Evolutionary conservation across 2,329 filamentous ascomycete genomes (phyloP), one percentile per base, ranked within the genome.

Genomic region (Lachnellula occidentalis): DNA sequence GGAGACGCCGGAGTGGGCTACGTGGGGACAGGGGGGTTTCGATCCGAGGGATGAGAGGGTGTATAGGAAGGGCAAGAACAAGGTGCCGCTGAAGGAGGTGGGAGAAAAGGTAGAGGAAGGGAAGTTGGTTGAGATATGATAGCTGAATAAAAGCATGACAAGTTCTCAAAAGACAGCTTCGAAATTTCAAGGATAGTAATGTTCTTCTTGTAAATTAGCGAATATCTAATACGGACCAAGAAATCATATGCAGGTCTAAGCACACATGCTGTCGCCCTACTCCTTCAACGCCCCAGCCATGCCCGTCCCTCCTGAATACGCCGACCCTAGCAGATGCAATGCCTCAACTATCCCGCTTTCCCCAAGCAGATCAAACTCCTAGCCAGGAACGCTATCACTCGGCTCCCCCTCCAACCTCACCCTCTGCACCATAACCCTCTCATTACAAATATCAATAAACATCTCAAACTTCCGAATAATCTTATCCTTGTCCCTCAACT

Each of bases 1-100:
- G 41, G 80, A 87, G 62, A 97, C 91, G 37, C 89, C 91, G 1
- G 90, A 96, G 68, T 97, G 92, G 94, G 92, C 92, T 9, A 83
- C 87, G 17, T 97, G 91, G 90, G 94, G 92, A 0, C 89, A 92
- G 61, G 92, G 92, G 2, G 94, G 92, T 0, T 97, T 97, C 69
- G 90, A 97, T 73, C 92, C 92, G 0, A 79, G 88, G 48, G 94
- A 97, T 72, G 82, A 88, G 70, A 80, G 92, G 59, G 91, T 96
- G 8, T 88, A 92, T 70, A 81, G 87, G 62, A 96, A 96, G 73
- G 91, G 92, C 2, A 84, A 85, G 65, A 66, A 66, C 45, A 69
- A 68, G 57, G 53, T 60, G 34, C 53, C 65, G 39, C 50, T 66
- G 45, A 54, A 58, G 8, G 61, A 61, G 57, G 53, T 60, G 34